Evolutionary conservation across 257 asterid genomes (phyloP), one percentile per base, ranked within the genome.

Genomic region (Cinchona pubescens): DNA sequence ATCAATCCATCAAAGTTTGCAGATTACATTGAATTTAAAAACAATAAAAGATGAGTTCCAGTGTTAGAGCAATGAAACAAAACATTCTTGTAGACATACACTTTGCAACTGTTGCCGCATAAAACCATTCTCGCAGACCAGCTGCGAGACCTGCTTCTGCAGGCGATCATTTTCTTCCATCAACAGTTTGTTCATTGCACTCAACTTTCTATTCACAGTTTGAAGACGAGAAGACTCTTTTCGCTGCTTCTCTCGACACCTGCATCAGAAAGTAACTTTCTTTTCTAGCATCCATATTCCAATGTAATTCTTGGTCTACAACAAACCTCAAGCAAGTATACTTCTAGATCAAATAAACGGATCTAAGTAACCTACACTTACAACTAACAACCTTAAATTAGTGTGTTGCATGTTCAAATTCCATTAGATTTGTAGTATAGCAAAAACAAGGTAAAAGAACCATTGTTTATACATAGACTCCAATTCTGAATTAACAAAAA

Each of bases 131-230:
- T 93, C 98, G 51, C 91, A 86, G 4, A 94, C 97, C 29, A 94
- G 93, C 82, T 90, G 99, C 0, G 99, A 92, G 45, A 93, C 97
- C 86, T 91, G 98, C 82, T 90, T 93, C 81, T 93, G 98, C 82
- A 93, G 84, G 72, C 98, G 93, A 81, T 91, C 98, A 70, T 93
- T 93, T 87, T 91, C 98, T 81, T 93, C 98, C 98, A 93, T 93
- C 85, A 93, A 77, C 60, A 93, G 82, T 82, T 93, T 93, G 78
- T 93, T 93, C 98, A 93, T 90, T 0, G 98, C 97, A 62, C 79
- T 62, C 82, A 93, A 79, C 85, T 93, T 93, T 75, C 96, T 80
- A 76, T 93, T 93, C 61, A 93, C 98, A 72, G 94, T 87, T 85
- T 93, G 98, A 51, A 93, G 92, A 30, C 96, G 82, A 25, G 87